phyloP scores from a whole-genome alignment of 208 protist genomes.

The Strigomonas oncopelti region DNA sequence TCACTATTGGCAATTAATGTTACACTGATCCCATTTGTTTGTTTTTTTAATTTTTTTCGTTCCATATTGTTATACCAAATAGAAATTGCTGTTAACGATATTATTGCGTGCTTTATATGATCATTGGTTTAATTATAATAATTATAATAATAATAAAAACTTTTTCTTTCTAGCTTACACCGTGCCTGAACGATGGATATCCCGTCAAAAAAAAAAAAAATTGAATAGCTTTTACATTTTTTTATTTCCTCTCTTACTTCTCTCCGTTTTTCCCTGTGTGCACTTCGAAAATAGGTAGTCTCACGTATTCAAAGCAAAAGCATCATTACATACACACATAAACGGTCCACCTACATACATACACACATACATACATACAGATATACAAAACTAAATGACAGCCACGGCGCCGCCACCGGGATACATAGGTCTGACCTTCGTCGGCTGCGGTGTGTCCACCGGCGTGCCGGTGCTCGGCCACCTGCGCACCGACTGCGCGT shows the following conservation, averaged over 20 bases:
- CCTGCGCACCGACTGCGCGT: constrained; percentile 59
- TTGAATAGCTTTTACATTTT: constrained; percentile 4
- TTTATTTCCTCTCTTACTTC: too few species aligned
- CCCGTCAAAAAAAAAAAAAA: neutral
- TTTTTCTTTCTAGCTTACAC: constrained; percentile 7
- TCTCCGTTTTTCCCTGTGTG: too few species aligned
- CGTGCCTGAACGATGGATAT: too few species aligned
- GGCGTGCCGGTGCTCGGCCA: constrained; percentile 85
- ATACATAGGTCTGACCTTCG: constrained; percentile 48
- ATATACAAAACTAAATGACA: neutral
- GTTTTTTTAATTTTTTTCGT: constrained; percentile 14
- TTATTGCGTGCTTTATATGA: neutral
- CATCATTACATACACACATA: too few species aligned
- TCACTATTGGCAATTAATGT: too few species aligned
- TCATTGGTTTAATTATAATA: neutral
- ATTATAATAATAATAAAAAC: constrained; percentile 2
- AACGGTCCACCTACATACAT: too few species aligned
- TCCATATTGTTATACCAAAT: constrained; percentile 7
- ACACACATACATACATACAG: neutral
- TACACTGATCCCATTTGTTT: neutral
- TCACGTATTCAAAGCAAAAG: too few species aligned
- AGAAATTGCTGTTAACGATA: too few species aligned
- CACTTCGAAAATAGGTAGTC: too few species aligned
- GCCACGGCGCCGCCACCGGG: constrained; percentile 24
- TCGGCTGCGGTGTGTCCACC: constrained; percentile 81